Conservation (phyloP, 257 asterid species). For the Cynanchum wilfordii region DNA sequence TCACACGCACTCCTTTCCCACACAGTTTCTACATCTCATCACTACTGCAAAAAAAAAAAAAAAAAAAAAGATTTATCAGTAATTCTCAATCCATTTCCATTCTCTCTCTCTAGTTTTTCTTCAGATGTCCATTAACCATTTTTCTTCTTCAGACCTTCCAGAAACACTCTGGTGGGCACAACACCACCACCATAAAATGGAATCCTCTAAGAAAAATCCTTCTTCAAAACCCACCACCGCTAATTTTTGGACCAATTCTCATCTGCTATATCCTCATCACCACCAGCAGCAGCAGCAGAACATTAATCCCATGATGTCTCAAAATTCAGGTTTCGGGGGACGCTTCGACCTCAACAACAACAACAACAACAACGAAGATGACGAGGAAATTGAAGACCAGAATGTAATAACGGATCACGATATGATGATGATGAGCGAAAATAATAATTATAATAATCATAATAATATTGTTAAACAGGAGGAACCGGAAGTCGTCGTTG, state of each 20-base stretch:
- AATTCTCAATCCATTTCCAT: too few species aligned
- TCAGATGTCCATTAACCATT: constrained; percentile 64
- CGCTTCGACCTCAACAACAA: constrained; percentile 50
- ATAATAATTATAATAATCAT: background rate
- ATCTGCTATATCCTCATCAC: constrained; percentile 6
- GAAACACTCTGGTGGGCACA: constrained; percentile 52
- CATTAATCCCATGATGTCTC: constrained; percentile 1
- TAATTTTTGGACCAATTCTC: constrained; percentile 18
- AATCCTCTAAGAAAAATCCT: constrained; percentile 29
- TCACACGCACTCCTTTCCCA: background rate
- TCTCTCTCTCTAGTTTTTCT: background rate
- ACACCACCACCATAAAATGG: constrained; percentile 22
- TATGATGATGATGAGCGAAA: too few species aligned
- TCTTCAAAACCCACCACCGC: constrained; percentile 22
- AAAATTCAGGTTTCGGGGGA: constrained; percentile 14
- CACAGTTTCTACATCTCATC: constrained; percentile 4
- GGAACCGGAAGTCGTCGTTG: background rate
- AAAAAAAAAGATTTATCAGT: too few species aligned
- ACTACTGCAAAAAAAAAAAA: background rate
- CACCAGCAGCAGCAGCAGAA: background rate
- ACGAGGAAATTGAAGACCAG: constrained; percentile 25
- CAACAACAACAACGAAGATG: constrained; percentile 26
- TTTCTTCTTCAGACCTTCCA: constrained; percentile 42
- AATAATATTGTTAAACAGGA: background rate
- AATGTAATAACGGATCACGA: background rate